Conservation (phyloP, 176 grass and related monocot genomes). For the Rhipidocladum racemiflorum region DNA sequence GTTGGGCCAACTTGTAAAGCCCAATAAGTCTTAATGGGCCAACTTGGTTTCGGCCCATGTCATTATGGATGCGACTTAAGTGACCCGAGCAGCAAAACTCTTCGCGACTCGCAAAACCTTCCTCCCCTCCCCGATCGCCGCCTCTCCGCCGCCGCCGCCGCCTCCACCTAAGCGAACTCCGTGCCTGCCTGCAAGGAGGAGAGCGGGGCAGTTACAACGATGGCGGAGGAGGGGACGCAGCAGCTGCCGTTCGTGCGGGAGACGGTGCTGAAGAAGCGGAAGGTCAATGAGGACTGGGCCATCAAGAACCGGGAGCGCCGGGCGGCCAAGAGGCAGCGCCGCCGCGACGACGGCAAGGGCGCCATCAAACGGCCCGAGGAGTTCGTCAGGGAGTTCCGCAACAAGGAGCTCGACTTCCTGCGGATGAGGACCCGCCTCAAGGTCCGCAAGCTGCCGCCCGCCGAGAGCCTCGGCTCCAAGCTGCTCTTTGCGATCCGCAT, state of each 20-base stretch:
- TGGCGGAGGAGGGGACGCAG: slow-evolving; percentile 53
- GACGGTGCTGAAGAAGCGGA: slow-evolving; percentile 84
- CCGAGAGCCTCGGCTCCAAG: slow-evolving; percentile 46
- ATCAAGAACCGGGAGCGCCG: slow-evolving; percentile 58
- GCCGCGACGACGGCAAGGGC: slow-evolving; percentile 40
- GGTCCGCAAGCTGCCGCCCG: slow-evolving; percentile 43
- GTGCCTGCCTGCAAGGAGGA: too few relatives aligned
- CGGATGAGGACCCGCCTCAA: slow-evolving; percentile 72
- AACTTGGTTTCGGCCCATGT: too few relatives aligned
- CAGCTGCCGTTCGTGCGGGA: slow-evolving; percentile 62
- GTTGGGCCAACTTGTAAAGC: too few relatives aligned
- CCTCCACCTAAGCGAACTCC: too few relatives aligned
- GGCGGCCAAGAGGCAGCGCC: slow-evolving; percentile 44
- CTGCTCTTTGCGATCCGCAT: slow-evolving; percentile 86
- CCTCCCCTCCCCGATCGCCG: too few relatives aligned
- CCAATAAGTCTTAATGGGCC: too few relatives aligned
- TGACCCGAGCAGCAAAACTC: too few relatives aligned
- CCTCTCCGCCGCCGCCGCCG: too few relatives aligned
- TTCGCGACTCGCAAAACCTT: too few relatives aligned
- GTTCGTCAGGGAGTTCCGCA: slow-evolving; percentile 76
- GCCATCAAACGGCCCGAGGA: slow-evolving; percentile 79
- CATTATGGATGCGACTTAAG: too few relatives aligned
- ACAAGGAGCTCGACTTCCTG: slow-evolving; percentile 73
- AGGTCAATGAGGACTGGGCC: slow-evolving; percentile 81
- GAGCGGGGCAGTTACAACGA: not conserved